Conservation (phyloP, 306 rosid genomes). For the Oxytropis ochrocephala region DNA sequence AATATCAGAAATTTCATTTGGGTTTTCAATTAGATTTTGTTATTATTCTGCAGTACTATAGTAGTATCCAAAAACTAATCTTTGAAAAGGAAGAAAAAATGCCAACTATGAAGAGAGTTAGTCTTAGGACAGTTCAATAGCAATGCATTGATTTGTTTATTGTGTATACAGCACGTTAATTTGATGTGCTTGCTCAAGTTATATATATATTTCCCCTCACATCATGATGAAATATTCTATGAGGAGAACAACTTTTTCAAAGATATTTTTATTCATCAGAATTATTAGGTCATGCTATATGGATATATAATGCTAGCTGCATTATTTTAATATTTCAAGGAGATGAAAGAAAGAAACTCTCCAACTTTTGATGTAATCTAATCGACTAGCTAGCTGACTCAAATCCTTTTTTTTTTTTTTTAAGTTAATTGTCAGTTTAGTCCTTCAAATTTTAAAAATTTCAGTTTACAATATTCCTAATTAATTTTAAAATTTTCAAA, state of each 20-base stretch:
- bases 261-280: background rate
- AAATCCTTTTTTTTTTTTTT: slow-evolving; percentile 13
- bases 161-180: background rate
- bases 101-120: slow-evolving; percentile 16
- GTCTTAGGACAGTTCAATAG: background rate
- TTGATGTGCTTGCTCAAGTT: background rate
- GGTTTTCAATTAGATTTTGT: slow-evolving; percentile 25
- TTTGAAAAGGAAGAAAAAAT: background rate
- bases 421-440: background rate
- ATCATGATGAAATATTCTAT: slow-evolving; percentile 11
- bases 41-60: background rate
- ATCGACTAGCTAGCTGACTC: slow-evolving; percentile 1
- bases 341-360: slow-evolving; percentile 23
- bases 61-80: background rate
- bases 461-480: too few relatives aligned
- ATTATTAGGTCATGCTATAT: slow-evolving; percentile 7
- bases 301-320: background rate
- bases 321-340: background rate
- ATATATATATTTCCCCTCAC: background rate
- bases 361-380: slow-evolving; percentile 24
- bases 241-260: too few relatives aligned
- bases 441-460: too few relatives aligned
- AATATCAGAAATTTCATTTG: slow-evolving; percentile 4
- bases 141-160: slow-evolving; percentile 1
- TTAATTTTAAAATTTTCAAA: too few relatives aligned